Conservation (phyloP, 2,329 filamentous ascomycete species). For the Alternaria sp. region DNA sequence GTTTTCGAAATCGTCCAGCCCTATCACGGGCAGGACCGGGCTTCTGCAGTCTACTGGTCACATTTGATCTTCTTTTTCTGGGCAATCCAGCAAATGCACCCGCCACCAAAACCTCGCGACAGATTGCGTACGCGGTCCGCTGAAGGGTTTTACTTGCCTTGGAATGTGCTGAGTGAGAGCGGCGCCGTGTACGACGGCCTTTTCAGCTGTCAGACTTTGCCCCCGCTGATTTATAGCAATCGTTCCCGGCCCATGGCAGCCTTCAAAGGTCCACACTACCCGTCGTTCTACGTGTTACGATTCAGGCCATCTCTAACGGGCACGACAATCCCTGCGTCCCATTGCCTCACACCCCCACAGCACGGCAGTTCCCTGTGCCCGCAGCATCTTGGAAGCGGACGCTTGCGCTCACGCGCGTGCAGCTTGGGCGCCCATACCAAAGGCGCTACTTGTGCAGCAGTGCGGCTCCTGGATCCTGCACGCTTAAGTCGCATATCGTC, state of each 20-base stretch:
- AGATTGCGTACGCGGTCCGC: constrained; percentile 15
- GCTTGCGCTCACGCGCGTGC: constrained; percentile 36
- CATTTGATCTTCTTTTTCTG: constrained; percentile 32
- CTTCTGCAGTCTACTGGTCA: constrained; percentile 34
- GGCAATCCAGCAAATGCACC: constrained; percentile 29
- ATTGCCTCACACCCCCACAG: constrained; percentile 43
- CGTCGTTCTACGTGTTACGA: constrained; percentile 29
- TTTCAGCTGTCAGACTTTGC: constrained; percentile 29
- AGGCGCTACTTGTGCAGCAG: constrained; percentile 29
- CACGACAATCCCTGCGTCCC: constrained; percentile 33
- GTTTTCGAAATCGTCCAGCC: constrained; percentile 23
- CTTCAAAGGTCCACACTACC: constrained; percentile 23
- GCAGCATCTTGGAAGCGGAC: constrained; percentile 37
- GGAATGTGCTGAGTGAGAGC: constrained; percentile 30
- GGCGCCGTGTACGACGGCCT: constrained; percentile 23
- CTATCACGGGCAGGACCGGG: constrained; percentile 33
- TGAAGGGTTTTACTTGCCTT: constrained; percentile 21
- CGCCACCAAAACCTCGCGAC: constrained; percentile 24
- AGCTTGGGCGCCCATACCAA: constrained; percentile 22
- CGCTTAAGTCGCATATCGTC: constrained; percentile 34
- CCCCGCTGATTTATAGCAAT: constrained; percentile 28
- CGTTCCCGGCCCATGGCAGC: constrained; percentile 21
- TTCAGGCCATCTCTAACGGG: constrained; percentile 27
- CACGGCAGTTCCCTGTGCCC: constrained; percentile 50
- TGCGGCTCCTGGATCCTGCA: constrained; percentile 41